phyloP scores from a whole-genome alignment of 345 rosid species.

The Dipteronia sinensis region DNA sequence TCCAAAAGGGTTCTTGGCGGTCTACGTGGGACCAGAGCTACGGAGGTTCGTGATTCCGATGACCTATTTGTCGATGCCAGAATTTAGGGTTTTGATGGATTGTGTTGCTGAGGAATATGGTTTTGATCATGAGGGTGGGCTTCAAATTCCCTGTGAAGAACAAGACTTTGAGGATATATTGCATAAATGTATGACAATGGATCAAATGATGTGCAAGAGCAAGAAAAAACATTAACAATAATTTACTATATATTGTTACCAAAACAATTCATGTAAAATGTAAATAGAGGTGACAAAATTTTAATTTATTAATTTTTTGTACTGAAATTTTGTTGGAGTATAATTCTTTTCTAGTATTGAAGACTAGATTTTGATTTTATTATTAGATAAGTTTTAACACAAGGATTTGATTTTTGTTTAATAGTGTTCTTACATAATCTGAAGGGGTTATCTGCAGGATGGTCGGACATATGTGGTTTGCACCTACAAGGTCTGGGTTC shows the following conservation, averaged over 20 bases:
- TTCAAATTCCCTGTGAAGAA: conserved; percentile 63
- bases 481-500: too few species aligned
- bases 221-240: conserved; percentile 22
- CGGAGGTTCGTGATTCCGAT: conserved; percentile 69
- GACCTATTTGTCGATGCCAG: conserved; percentile 50
- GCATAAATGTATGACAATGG: conserved; percentile 24
- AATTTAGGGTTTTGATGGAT: conserved; percentile 64
- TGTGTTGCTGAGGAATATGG: conserved; percentile 63
- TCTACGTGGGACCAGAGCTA: conserved; percentile 53
- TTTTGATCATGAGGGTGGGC: conserved; percentile 55
- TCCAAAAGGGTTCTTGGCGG: conserved; percentile 54
- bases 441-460: too few species aligned
- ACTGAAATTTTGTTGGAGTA: neutral
- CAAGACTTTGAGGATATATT: conserved; percentile 55
- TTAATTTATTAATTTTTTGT: too few species aligned
- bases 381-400: neutral
- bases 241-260: neutral
- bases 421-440: neutral
- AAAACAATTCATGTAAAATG: neutral
- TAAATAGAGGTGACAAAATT: neutral
- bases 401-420: too few species aligned
- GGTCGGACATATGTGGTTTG: too few species aligned
- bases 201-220: conserved; percentile 7
- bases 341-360: neutral
- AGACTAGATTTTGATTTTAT: too few species aligned